A percentile compares a stretch with the other conserved stretches of the same genome.
Evolutionary conservation across 2,329 filamentous ascomycete genomes (phyloP).

Genomic region (Gyromitra esculenta): DNA sequence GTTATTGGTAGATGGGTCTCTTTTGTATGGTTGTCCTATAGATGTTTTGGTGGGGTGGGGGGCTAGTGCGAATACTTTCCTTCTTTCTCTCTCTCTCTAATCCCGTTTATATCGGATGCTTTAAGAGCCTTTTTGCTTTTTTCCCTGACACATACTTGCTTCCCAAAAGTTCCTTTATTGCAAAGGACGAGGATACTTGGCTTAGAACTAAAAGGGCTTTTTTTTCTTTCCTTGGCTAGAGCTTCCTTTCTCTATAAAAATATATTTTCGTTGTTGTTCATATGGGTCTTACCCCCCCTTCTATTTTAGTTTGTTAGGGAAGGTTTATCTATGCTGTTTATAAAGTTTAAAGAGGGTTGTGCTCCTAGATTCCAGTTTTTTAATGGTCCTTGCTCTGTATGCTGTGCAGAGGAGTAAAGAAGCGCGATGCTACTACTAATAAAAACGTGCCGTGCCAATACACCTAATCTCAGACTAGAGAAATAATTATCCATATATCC

Average conservation of each 20-base stretch:
- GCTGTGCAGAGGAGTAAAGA: conserved; percentile 1
- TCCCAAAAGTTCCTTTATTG: not conserved
- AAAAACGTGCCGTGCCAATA: conserved; percentile 23
- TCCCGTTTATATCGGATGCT: not conserved
- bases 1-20: conserved; percentile 5
- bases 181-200: not conserved
- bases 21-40: conserved; percentile 3
- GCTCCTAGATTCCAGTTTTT: not conserved
- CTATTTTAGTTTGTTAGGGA: not conserved
- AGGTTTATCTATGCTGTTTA: not conserved
- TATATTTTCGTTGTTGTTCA: not conserved
- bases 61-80: not conserved
- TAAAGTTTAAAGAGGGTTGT: not conserved
- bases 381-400: not conserved
- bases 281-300: not conserved
- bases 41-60: not conserved
- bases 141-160: not conserved
- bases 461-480: not conserved
- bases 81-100: not conserved
- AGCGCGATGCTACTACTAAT: conserved; percentile 12
- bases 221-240: not conserved
- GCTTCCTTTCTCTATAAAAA: not conserved
- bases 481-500: conserved; percentile 1
- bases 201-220: conserved; percentile 3
- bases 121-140: conserved; percentile 5